These are phyloP conservation scores for Lathyrus oleraceus DNA, from an alignment of 306 rosid genomes.

Conservation along the genomic window DNA sequence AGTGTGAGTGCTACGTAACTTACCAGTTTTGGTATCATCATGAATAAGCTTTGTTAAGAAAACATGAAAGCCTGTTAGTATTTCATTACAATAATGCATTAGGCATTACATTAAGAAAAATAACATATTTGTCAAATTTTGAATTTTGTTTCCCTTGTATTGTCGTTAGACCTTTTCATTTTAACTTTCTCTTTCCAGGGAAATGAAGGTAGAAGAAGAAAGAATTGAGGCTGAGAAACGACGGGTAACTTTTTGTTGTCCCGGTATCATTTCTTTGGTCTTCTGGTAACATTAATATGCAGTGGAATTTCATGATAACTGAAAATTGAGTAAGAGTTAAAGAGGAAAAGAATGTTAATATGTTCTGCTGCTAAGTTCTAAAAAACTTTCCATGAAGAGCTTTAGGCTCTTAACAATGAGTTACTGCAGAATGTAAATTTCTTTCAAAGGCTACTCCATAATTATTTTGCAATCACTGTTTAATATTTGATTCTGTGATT, in stretches of 20 bases:
- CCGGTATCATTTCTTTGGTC: background rate
- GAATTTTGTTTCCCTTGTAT: conserved; percentile 11
- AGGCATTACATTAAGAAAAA: background rate
- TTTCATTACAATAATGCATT: conserved; percentile 25
- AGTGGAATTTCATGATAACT: conserved; percentile 12
- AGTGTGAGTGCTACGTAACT: background rate
- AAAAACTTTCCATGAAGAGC: conserved; percentile 19
- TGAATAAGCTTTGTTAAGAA: background rate
- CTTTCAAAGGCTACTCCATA: conserved; percentile 11
- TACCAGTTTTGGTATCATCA: background rate
- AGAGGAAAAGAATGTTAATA: conserved; percentile 13
- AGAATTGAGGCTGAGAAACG: conserved; percentile 95
- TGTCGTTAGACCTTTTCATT: conserved; percentile 35
- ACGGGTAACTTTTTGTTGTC: conserved; percentile 56
- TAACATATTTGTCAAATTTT: background rate
- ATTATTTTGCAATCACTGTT: background rate
- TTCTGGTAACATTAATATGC: conserved; percentile 4
- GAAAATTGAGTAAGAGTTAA: conserved; percentile 11
- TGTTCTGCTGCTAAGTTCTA: conserved; percentile 2
- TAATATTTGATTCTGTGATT: conserved; percentile 2
- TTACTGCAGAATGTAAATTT: conserved; percentile 13
- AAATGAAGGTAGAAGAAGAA: conserved; percentile 84
- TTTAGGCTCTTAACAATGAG: background rate
- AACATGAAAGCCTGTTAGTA: background rate
- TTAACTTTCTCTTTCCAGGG: conserved; percentile 52